Percentiles rank a stretch among this genome's conserved stretches.
Evolutionary conservation across 148 eudicot species (phyloP).

Genomic region (Pharnaceum exiguum): DNA sequence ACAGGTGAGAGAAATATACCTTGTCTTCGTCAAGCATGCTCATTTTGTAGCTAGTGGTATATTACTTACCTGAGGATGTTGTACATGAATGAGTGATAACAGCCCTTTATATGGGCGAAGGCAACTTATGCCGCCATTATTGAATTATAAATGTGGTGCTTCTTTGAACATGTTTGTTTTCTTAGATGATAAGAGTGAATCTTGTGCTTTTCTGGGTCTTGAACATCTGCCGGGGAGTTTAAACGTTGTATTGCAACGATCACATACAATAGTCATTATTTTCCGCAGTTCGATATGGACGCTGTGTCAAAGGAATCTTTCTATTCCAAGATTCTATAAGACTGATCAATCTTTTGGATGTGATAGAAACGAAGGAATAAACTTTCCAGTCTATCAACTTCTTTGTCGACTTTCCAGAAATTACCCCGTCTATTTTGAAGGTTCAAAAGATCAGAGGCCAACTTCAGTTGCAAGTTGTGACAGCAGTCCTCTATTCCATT

Average conservation of each 20-base stretch:
- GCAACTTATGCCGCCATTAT: neutral
- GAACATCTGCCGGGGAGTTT: neutral
- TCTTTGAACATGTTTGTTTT: neutral
- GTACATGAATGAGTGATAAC: neutral
- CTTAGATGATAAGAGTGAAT: slow-evolving; percentile 4
- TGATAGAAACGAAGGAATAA: slow-evolving; percentile 4
- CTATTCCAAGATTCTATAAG: neutral
- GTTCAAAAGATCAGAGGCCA: no score
- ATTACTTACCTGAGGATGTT: neutral
- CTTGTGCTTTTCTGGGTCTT: neutral
- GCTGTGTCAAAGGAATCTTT: slow-evolving; percentile 7
- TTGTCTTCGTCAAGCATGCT: slow-evolving; percentile 2
- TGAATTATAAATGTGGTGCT: neutral
- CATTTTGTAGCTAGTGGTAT: neutral
- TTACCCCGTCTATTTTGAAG: no score
- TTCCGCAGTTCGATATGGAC: neutral
- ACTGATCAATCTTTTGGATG: neutral
- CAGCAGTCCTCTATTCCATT: no score
- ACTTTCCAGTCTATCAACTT: no score
- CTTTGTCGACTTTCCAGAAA: no score
- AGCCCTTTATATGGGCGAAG: neutral
- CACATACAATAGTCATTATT: neutral
- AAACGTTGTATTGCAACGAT: neutral
- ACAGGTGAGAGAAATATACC: slow-evolving; percentile 16
- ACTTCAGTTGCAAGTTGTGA: no score